Evolutionary conservation across 2,329 filamentous ascomycete genomes (phyloP).

Genomic region (Aspergillus calidoustus): DNA sequence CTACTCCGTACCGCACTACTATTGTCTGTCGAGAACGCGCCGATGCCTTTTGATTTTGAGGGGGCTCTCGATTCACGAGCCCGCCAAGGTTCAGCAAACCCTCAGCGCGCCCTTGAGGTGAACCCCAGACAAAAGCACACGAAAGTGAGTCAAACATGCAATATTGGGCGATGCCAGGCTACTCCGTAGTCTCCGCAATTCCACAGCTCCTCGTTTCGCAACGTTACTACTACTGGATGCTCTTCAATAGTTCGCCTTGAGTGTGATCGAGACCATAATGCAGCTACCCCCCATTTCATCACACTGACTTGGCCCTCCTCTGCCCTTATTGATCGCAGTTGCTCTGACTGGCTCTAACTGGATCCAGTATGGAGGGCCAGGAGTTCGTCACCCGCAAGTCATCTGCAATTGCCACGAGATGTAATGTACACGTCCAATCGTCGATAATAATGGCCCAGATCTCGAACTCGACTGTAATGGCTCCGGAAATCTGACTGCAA

Average conservation of each 20-base stretch:
- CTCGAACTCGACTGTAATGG: too few relatives aligned
- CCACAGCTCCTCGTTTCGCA: not conserved
- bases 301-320: slow-evolving; percentile 6
- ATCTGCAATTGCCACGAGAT: not conserved
- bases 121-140: not conserved
- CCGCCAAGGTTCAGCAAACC: not conserved
- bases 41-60: not conserved
- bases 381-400: slow-evolving; percentile 4
- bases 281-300: slow-evolving; percentile 8
- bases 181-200: slow-evolving; percentile 1
- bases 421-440: not conserved
- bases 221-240: not conserved
- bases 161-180: not conserved
- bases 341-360: not conserved
- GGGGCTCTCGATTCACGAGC: not conserved
- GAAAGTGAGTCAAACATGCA: not conserved
- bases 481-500: not conserved
- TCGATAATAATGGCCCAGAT: too few relatives aligned
- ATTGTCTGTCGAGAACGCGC: not conserved
- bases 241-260: slow-evolving; percentile 6
- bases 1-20: too few relatives aligned
- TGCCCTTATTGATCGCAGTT: not conserved
- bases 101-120: not conserved
- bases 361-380: not conserved
- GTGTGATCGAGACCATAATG: slow-evolving; percentile 11